Percentiles rank a stretch among this genome's conserved stretches.
phyloP scores from a whole-genome alignment of 164 flowering plant species.

The Vitis amurensis region DNA sequence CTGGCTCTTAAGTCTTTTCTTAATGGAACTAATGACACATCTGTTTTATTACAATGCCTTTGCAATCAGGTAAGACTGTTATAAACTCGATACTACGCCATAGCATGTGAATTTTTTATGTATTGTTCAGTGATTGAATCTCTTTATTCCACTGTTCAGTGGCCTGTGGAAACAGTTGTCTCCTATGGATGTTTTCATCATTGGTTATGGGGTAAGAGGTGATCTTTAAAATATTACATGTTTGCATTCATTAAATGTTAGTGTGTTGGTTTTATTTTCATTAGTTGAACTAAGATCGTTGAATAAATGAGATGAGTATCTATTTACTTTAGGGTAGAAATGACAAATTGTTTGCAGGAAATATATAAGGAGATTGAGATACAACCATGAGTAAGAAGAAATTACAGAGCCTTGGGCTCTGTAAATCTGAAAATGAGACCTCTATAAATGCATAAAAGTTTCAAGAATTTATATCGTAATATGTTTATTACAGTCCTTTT shows the following conservation, averaged over 20 bases:
- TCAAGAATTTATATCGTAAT: too few species aligned
- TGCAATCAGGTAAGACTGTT: slow-evolving; percentile 64
- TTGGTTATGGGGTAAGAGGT: slow-evolving; percentile 95
- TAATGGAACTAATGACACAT: slow-evolving; percentile 92
- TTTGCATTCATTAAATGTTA: neutral
- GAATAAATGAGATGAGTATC: too few species aligned
- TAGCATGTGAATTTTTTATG: neutral
- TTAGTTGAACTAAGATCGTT: too few species aligned
- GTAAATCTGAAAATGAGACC: too few species aligned
- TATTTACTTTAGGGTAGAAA: too few species aligned
- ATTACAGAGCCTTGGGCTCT: too few species aligned
- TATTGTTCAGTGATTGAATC: slow-evolving; percentile 8
- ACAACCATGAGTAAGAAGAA: too few species aligned
- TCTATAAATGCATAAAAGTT: too few species aligned
- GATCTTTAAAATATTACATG: slow-evolving; percentile 8
- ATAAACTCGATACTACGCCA: neutral
- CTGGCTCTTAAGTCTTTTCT: slow-evolving; percentile 65
- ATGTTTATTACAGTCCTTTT: too few species aligned
- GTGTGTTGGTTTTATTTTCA: neutral
- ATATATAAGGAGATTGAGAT: too few species aligned
- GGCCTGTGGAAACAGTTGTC: slow-evolving; percentile 80
- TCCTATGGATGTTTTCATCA: slow-evolving; percentile 83
- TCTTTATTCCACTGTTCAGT: slow-evolving; percentile 35
- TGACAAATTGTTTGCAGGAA: too few species aligned
- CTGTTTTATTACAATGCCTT: slow-evolving; percentile 83